Evolutionary conservation across 805 yeast genomes (phyloP), one percentile per base, ranked within the genome.

Genomic region (Jamesozyma gamospora): DNA sequence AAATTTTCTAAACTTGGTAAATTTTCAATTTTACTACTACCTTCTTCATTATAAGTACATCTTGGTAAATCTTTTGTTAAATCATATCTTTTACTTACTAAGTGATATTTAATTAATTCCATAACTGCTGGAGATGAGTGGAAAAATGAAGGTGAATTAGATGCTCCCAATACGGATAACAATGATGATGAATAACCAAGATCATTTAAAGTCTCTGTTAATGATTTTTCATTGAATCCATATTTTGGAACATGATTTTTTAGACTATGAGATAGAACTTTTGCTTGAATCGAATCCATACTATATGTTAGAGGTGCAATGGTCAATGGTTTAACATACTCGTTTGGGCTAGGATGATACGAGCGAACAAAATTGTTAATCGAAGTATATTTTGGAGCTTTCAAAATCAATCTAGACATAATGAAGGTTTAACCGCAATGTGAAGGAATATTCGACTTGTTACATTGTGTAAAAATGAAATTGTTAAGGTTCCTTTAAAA

Each of bases 31-130:
- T 46, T 34, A 26, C 51, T 52, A 21, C 24, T 18, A 31, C 31
- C 35, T 13, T 32, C 25, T 13, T 32, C 27, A 18, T 19, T 17
- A 16, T 17, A 18, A n/a, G 26, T 32, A 1, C 28, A 40, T 18
- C 56, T 60, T 25, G 54, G 52, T 37, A 62, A 48, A 35, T 64
- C 53, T 28, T 57, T 55, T 37, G 66, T 65, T 47, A 79, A 49
- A 38, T 62, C 64, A 26, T 58, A 42, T 49, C 76, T 66, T 48
- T 74, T 68, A 58, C 68, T 66, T 33, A 71, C 68, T 32, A 77
- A 53, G 59, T 78, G 75, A 42, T 74, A 70, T 56, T 68, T 73
- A 37, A 77, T 71, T 44, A 82, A 70, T 39, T 76, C 75, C 49
- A 56, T 43, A 2, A 56, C 56, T 19, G 63, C 60, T 19, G 64